These are phyloP conservation scores for Trichomonas vaginalis DNA, from an alignment of 208 protist species.

Conservation along the genomic window DNA sequence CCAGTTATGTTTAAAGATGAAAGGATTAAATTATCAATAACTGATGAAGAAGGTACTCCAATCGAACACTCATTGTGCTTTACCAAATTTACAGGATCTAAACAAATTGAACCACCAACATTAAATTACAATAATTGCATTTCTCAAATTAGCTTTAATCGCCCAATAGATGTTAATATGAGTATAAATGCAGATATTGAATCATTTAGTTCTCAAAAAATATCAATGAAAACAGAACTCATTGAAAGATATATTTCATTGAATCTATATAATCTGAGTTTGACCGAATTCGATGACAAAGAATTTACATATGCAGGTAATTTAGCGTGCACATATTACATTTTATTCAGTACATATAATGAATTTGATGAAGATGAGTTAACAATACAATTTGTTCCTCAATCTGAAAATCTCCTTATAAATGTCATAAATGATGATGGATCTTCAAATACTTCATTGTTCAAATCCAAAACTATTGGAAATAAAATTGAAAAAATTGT, in stretches of 20 bases:
- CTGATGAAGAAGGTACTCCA: background rate
- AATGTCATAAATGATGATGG: too few species aligned
- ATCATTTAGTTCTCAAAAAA: background rate
- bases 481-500: too few species aligned
- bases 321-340: background rate
- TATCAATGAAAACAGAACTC: background rate
- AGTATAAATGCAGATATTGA: background rate
- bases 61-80: background rate
- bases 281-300: background rate
- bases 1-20: background rate
- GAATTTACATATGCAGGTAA: background rate
- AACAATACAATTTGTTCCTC: too few species aligned
- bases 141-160: background rate
- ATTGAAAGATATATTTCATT: background rate
- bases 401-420: too few species aligned
- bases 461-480: too few species aligned
- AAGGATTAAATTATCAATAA: background rate
- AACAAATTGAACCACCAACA: background rate
- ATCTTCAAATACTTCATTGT: too few species aligned
- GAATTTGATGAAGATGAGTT: background rate
- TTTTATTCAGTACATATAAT: background rate
- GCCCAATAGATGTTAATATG: background rate
- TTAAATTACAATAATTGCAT: background rate
- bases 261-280: background rate
- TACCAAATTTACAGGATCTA: background rate